Evolutionary conservation across 73 alveolate genomes (phyloP), one percentile per base, ranked within the genome.

Genomic region (Paramecium tetraurelia): DNA sequence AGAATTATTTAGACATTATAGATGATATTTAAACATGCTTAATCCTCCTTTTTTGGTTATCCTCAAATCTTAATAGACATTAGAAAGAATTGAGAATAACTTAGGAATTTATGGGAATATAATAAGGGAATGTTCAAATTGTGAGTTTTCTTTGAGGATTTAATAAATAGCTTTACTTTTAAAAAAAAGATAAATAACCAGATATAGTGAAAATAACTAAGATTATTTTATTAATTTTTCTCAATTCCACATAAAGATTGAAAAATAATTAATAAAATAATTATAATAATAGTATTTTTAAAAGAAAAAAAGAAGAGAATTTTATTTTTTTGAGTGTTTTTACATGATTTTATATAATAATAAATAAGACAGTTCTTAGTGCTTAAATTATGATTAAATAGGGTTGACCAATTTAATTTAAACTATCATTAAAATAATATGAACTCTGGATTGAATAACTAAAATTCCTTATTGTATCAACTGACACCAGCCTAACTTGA

Each of bases 391-490:
- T 53, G 69, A 53, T 53, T 53, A 53, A 53, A 53, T 53, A 53
- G 69, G 69, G 69, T 53, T 63, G 84, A 63, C 18, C 84, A 24
- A 63, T 63, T 63, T 63, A 63, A 63, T 80, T 80, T 43, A 80
- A 80, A 80, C 90, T 80, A 80, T 80, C 90, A 80, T 80, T 80
- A 80, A 80, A 80, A 44, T 44, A 80, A 44, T 80, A 80, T 80
- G 90, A 80, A 48, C 90, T 46, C 46, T 40, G 75, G 90, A 22
- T 44, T 80, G 57, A 80, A 80, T 12, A 80, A 80, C 90, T n/a
- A 21, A 48, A 80, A 41, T 80, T 46, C 46, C 41, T 43, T 44
- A 38, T 10, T 31, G 29, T 29, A n/a, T 24, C 35, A 80, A 48
- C 90, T 44, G 20, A 44, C 75, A 8, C 72, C 20, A 41, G 70